Percentiles rank a stretch among this genome's conserved stretches.
Conservation (phyloP, 1,284 basidiomycete genomes). For the Thecaphora thlaspeos region DNA sequence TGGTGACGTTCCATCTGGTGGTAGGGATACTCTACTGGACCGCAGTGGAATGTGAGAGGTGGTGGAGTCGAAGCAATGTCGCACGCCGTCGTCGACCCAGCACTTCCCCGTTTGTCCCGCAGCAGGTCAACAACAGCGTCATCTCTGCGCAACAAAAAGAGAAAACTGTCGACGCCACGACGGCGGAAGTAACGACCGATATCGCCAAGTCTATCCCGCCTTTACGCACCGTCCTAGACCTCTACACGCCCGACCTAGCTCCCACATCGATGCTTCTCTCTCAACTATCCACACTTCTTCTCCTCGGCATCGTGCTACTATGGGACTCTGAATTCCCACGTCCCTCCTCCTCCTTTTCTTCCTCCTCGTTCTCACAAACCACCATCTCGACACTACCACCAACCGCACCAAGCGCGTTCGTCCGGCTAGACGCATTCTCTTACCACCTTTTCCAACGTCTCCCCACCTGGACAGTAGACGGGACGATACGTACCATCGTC, state of each 20-base stretch:
- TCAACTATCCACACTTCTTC: slow-evolving; percentile 79
- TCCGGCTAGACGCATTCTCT: neutral
- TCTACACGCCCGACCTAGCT: slow-evolving; percentile 61
- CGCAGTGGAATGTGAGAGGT: neutral
- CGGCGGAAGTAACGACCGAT: too few species aligned
- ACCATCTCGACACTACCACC: too few species aligned
- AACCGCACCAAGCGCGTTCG: too few species aligned
- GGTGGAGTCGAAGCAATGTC: neutral
- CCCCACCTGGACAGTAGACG: slow-evolving; percentile 42
- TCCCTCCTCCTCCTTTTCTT: neutral
- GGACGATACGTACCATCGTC: slow-evolving; percentile 55
- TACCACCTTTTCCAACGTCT: neutral
- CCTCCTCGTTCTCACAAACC: too few species aligned
- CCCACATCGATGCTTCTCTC: slow-evolving; percentile 80
- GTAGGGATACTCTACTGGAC: neutral
- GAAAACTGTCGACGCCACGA: too few species aligned
- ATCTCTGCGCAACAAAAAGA: too few species aligned
- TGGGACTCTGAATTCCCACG: slow-evolving; percentile 65
- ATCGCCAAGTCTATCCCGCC: too few species aligned
- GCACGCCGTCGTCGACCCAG: neutral
- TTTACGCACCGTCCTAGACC: neutral
- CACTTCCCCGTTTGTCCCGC: too few species aligned
- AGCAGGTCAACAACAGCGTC: too few species aligned
- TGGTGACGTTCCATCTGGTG: slow-evolving; percentile 6
- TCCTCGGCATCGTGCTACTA: slow-evolving; percentile 77